phyloP scores from a whole-genome alignment of 768 basidiomycete genomes.

The Panellus pusillus region DNA sequence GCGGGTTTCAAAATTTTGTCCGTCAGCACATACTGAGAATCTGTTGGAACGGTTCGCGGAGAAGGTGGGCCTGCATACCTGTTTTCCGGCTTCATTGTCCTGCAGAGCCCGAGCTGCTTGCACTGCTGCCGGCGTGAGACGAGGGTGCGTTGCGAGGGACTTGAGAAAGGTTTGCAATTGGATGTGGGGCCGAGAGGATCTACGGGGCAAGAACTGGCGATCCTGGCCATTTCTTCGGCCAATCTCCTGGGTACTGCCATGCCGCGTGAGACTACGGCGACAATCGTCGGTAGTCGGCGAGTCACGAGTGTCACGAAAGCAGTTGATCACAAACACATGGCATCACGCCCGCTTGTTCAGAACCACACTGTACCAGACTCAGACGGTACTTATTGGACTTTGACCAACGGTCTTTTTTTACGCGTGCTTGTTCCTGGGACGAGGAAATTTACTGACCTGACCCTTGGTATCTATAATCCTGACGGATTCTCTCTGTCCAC shows the following conservation, averaged over 20 bases:
- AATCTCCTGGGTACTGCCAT: constrained; percentile 32
- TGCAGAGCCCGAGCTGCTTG: constrained; percentile 55
- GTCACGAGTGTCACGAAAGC: not conserved
- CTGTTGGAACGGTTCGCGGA: constrained; percentile 29
- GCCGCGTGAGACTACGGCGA: not conserved
- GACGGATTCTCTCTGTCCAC: too few relatives aligned
- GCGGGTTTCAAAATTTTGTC: constrained; percentile 64
- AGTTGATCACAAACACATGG: not conserved
- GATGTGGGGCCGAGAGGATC: constrained; percentile 79
- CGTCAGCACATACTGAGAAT: constrained; percentile 62
- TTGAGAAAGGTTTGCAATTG: constrained; percentile 68
- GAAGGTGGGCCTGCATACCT: constrained; percentile 46
- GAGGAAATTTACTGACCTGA: too few relatives aligned
- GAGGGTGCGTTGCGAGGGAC: constrained; percentile 68
- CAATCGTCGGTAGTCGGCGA: not conserved
- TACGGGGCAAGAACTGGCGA: constrained; percentile 63
- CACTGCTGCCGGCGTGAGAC: constrained; percentile 61
- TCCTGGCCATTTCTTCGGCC: constrained; percentile 48
- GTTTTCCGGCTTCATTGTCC: constrained; percentile 56
- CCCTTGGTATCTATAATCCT: too few relatives aligned
- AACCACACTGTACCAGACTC: too few relatives aligned
- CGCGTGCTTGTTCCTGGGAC: too few relatives aligned
- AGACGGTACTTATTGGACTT: too few relatives aligned
- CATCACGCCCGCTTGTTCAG: too few relatives aligned
- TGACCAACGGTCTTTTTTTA: too few relatives aligned